Evolutionary conservation across 768 basidiomycete genomes (phyloP), one percentile per base, ranked within the genome.

Genomic region (Suillus cothurnatus): DNA sequence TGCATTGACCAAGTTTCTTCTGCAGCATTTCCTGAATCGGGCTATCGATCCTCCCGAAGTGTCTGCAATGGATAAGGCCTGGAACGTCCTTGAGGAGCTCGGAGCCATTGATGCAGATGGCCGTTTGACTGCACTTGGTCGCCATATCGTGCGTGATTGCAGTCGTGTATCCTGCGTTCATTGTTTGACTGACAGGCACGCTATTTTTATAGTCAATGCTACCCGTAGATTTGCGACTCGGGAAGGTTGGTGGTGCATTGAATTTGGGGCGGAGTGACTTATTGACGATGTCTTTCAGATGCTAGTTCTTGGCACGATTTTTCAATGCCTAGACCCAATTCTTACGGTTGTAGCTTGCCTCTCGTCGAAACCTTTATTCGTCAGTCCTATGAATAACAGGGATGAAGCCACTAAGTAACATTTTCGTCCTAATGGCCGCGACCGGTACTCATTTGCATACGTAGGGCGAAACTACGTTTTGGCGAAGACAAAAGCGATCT

Each of bases 341-440:
- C 81, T 96, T 36, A 94, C 93, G 2, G 85, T 96, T 39, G 91
- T 89, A 0, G 94, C 95, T 21, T 82, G 87, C 65, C 77, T 98
- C 41, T 96, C 95, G 2, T 92, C 91, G 5, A 98, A 96, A 71
- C 90, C 95, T 0, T 76, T 98, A 57, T 98, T 97, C 77, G 69
- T 87, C 15, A 92, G 78, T 66, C 93, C 95, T 0, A 82, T 91
- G 75, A 94, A 96, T 34, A 90, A 90, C 73, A 84, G 94, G 6
- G 91, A 97, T 19, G 93, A 93, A 69, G 89, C 92, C 1, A 84
- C 82, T 31, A 81, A 81, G 93, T 94, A 72, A 63, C 85, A 67
- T 36, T 6, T 60, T 61, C 15, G 32, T 17, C 28, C 65, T 6
- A n/a, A 21, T 28, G 26, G 38, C 39, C 36, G 41, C 19, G 57